Base-by-base conservation (phyloP, 2,329 filamentous ascomycete species). In the Peltaster fructicola region DNA sequence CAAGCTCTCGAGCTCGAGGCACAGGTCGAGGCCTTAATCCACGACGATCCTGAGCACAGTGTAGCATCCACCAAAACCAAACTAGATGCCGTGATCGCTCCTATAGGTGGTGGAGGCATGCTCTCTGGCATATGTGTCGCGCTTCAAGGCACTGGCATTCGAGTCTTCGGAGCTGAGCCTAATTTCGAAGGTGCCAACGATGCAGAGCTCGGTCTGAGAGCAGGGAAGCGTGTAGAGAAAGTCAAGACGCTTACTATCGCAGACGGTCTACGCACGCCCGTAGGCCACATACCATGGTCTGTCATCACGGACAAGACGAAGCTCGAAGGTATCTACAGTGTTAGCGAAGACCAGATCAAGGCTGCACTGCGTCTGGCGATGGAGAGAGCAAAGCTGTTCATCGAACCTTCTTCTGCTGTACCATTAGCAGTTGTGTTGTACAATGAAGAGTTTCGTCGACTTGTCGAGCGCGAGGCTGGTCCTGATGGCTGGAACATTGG, bases 41-140 rank as follows among this genome's bases (percentile, higher is more conserved):
- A 38, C n/a, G 31, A 40, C 9, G 28, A 34, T 8, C 20, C 47
- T 21, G 43, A 31, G 27, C 36, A 34, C 4, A 40, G 41, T n/a
- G 30, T 27, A 15, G 31, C 20, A 6, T n/a, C 24, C 17, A 27
- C 23, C 3, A 31, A 27, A 10, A 27, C 24, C 12, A 34, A 34
- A 0, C 29, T 57, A 1, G 50, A 57, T 25, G 54, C 52, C 0
- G 44, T 91, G 23, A 73, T 93, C 14, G 66, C 79, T 1, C 82
- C 84, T 0, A 73, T 80, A 42, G 80, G 82, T 12, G 84, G 84
- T n/a, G 84, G 84, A 6, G 84, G 84, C 3, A 69, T 93, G 59
- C 67, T 91, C 15, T 71, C 72, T 0, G 84, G 84, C 23, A 69
- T 78, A 5, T 80, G 82, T 4, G 69, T 84, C 3, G 74, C 71